phyloP scores from a whole-genome alignment of 2,329 filamentous ascomycete genomes.

The Allantophomopsis cytisporea region DNA sequence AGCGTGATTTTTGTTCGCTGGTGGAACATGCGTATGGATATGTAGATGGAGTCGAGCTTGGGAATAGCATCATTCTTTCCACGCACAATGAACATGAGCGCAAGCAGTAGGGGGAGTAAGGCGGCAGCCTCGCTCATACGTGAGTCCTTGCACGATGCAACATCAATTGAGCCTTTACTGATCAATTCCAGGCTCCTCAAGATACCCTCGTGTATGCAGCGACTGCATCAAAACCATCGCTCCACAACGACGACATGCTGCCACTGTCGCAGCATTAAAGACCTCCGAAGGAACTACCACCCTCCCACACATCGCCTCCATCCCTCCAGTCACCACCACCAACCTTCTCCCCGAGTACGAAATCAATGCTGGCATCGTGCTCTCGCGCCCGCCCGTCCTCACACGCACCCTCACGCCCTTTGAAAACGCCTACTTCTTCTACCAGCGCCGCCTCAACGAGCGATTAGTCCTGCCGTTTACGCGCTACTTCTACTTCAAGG shows the following conservation, averaged over 20 bases:
- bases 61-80: constrained; percentile 5
- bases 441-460: constrained; percentile 94
- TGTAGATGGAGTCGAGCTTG: neutral
- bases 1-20: constrained; percentile 1
- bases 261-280: constrained; percentile 14
- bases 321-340: constrained; percentile 10
- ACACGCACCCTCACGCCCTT: constrained; percentile 77
- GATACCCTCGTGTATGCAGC: constrained; percentile 14
- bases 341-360: constrained; percentile 18
- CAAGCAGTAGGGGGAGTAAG: constrained; percentile 41
- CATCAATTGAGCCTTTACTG: neutral
- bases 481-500: constrained; percentile 89
- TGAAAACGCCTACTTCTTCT: constrained; percentile 89
- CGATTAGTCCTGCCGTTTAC: constrained; percentile 78
- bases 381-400: constrained; percentile 78
- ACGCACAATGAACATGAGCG: constrained; percentile 27
- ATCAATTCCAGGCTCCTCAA: constrained; percentile 10
- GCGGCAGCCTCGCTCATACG: constrained; percentile 34
- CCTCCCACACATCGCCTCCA: constrained; percentile 17
- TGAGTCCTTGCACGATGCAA: constrained; percentile 19
- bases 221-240: constrained; percentile 10
- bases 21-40: neutral
- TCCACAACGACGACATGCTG: constrained; percentile 11
- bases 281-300: constrained; percentile 13
- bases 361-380: constrained; percentile 57